A percentile compares a stretch with the other conserved stretches of the same genome.
phyloP scores from a whole-genome alignment of 139 green algal species.

The Chlamydomonas incerta region DNA sequence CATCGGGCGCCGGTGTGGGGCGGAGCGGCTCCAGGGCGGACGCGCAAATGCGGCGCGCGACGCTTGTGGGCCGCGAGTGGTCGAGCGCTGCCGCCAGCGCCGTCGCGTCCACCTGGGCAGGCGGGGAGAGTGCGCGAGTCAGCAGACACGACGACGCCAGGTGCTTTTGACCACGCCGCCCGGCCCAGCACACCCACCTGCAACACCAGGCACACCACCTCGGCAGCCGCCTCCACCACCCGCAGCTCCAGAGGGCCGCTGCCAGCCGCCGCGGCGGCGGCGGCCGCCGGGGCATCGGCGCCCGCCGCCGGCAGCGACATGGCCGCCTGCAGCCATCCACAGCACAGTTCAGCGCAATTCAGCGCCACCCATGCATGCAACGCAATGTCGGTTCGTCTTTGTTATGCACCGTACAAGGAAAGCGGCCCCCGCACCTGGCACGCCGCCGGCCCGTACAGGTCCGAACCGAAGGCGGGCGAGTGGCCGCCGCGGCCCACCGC shows the following conservation, averaged over 20 bases:
- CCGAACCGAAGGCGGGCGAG: neutral
- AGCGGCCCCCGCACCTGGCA: neutral
- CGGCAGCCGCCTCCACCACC: constrained; percentile 22
- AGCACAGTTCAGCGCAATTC: no score
- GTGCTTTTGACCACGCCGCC: no score
- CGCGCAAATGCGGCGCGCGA: neutral
- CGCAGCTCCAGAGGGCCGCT: neutral
- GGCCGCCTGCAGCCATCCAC: neutral
- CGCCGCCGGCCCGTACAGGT: constrained; percentile 4
- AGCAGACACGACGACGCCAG: no score
- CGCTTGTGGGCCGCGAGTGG: neutral
- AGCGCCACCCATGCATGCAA: no score
- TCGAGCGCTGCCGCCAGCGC: constrained; percentile 27
- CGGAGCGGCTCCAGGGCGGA: neutral
- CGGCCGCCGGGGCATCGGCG: neutral
- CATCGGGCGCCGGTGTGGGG: neutral
- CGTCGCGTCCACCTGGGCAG: constrained; percentile 9
- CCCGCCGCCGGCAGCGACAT: constrained; percentile 1
- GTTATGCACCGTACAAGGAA: no score
- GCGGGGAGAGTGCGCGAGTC: no score
- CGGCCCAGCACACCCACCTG: neutral
- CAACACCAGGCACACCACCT: constrained; percentile 18
- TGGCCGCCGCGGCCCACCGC: neutral
- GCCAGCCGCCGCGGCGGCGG: neutral
- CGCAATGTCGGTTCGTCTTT: no score